Percentiles rank a stretch among this genome's conserved stretches.
Conservation (phyloP, 345 rosid species). For the Turnera subulata region DNA sequence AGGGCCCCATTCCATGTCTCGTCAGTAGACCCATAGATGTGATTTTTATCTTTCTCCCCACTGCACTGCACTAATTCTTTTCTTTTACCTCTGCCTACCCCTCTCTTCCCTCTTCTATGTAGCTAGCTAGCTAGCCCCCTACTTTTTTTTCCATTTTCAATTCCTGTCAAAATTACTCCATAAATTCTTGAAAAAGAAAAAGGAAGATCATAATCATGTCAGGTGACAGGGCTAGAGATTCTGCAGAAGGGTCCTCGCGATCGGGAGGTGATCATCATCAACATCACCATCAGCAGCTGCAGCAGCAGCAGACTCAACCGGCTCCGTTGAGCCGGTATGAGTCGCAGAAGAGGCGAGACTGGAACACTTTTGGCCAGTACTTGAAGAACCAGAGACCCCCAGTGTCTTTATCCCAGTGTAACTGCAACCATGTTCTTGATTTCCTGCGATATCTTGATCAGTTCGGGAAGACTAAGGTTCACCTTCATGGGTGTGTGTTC, state of each 20-base stretch:
- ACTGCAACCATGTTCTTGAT: constrained; percentile 62
- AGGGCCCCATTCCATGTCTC: constrained; percentile 57
- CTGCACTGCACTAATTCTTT: constrained; percentile 26
- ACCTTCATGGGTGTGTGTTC: constrained; percentile 60
- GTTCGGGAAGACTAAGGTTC: constrained; percentile 84
- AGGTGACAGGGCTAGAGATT: constrained; percentile 24
- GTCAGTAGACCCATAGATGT: constrained; percentile 44
- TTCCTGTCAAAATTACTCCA: constrained; percentile 19
- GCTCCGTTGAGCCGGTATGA: constrained; percentile 70
- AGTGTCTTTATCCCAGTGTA: constrained; percentile 45
- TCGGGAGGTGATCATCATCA: constrained; percentile 25
- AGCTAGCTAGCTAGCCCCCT: no score
- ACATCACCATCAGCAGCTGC: no score
- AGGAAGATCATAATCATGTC: constrained; percentile 22
- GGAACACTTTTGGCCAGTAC: constrained; percentile 88
- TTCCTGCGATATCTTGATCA: constrained; percentile 77
- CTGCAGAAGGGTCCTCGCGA: constrained; percentile 45
- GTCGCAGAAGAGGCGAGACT: constrained; percentile 77
- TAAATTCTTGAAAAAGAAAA: constrained; percentile 7
- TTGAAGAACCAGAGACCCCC: constrained; percentile 72
- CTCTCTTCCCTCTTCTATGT: neutral
- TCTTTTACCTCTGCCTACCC: constrained; percentile 13
- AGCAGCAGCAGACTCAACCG: constrained; percentile 17
- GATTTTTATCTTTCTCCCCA: constrained; percentile 44
- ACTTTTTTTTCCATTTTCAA: constrained; percentile 3